Evolutionary conservation across 768 basidiomycete genomes (phyloP), one percentile per base, ranked within the genome.

Genomic region (Boletus reticuloceps): DNA sequence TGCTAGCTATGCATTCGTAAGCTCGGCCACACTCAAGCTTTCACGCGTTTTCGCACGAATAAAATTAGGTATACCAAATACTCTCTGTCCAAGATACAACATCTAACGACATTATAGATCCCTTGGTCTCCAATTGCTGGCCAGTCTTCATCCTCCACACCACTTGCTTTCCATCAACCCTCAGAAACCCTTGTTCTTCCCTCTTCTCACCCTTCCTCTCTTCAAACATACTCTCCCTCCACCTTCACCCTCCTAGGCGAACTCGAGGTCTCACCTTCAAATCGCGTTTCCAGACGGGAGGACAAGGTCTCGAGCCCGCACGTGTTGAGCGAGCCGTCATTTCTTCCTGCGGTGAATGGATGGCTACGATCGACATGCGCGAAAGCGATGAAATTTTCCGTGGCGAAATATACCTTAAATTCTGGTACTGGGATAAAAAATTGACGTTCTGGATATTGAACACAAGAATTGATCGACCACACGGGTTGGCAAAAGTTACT

Each of bases 151-250:
- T 66, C 66, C 9, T 57, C 72, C 8, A 74, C 79, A 20, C 94
- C 92, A 14, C 81, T 97, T 27, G 87, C 89, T 7, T 77, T 90
- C 41, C 95, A 98, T 69, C 73, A 79, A 4, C 72, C 75, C 6
- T 86, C 92, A 5, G 82, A 85, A 31, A 84, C 91, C 6, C 75
- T 98, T 56, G 79, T 98, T 60, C 79, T 98, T 16, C 92, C 94
- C 0, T 94, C 96, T 3, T 95, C 94, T 0, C 95, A 99, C 66
- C 90, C 94, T 0, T 94, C 95, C 3, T 91, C 94, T n/a, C 77
- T 99, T 39, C 96, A 98, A 75, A 84, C 89, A 25, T 95, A 90
- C 74, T 88, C 91, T 17, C 89, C 89, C 2, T 70, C 79, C 9
- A 79, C 82, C 3, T 87, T 87, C 29, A 80, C 82, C 40, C 78